A percentile compares a stretch with the other conserved stretches of the same genome.
Evolutionary conservation across 441 rosid genomes (phyloP).

Genomic region (Adansonia madagascariensis): DNA sequence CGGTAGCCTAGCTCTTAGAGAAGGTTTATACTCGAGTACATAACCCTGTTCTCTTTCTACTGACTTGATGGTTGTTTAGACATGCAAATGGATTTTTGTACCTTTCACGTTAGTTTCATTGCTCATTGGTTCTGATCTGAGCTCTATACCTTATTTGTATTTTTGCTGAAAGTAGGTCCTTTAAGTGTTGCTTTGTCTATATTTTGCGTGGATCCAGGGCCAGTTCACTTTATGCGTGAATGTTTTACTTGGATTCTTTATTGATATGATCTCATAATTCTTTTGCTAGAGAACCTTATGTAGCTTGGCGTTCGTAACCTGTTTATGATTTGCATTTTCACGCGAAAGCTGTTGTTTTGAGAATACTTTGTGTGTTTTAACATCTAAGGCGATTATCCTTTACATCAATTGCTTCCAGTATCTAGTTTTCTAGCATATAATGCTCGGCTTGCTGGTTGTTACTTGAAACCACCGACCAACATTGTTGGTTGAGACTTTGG

Average conservation of each 20-base stretch:
- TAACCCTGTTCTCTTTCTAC: not conserved
- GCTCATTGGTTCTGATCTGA: not conserved
- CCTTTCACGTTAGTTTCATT: not conserved
- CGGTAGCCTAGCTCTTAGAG: too few relatives aligned
- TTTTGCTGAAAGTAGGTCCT: not conserved
- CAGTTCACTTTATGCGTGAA: too few relatives aligned
- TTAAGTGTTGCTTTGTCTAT: not conserved
- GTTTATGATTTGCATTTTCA: not conserved
- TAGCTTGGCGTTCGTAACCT: not conserved
- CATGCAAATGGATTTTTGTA: not conserved
- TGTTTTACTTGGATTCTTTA: too few relatives aligned
- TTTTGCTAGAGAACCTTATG: not conserved
- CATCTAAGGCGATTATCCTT: not conserved
- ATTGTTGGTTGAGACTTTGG: not conserved
- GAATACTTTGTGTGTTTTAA: not conserved
- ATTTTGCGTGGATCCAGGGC: not conserved
- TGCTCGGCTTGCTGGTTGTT: not conserved
- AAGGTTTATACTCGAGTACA: not conserved
- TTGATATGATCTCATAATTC: not conserved
- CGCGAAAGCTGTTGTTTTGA: not conserved
- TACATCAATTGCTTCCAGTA: not conserved
- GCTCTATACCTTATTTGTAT: not conserved
- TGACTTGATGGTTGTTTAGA: not conserved
- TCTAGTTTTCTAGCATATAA: too few relatives aligned
- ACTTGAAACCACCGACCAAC: not conserved